Evolutionary conservation across 2,329 filamentous ascomycete species (phyloP).

Genomic region (Venturia asperata): DNA sequence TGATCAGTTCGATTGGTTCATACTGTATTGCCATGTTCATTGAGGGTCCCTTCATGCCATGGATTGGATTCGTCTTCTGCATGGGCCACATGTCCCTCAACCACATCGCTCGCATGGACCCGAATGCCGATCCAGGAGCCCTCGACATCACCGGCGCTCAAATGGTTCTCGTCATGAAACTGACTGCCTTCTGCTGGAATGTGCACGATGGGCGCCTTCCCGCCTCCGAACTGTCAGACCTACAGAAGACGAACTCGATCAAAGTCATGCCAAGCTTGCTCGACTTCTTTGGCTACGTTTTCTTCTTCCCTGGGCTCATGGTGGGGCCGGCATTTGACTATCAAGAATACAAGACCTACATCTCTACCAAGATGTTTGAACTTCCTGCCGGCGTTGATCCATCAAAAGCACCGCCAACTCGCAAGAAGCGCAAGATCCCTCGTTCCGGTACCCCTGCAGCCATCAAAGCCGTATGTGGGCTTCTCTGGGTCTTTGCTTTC

Average conservation of each 20-base stretch:
- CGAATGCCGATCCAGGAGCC: slow-evolving; percentile 50
- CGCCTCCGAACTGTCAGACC: slow-evolving; percentile 71
- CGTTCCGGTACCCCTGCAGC: slow-evolving; percentile 80
- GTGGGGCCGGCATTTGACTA: slow-evolving; percentile 92
- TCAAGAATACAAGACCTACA: slow-evolving; percentile 83
- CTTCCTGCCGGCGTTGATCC: slow-evolving; percentile 75
- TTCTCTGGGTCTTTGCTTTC: slow-evolving; percentile 74
- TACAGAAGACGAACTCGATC: slow-evolving; percentile 77
- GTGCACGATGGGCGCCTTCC: slow-evolving; percentile 84
- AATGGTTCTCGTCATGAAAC: slow-evolving; percentile 98
- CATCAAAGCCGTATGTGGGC: slow-evolving; percentile 64
- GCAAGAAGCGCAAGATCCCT: slow-evolving; percentile 87
- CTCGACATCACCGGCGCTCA: slow-evolving; percentile 91
- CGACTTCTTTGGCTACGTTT: slow-evolving; percentile 81
- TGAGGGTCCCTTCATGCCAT: slow-evolving; percentile 91
- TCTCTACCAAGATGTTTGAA: slow-evolving; percentile 92
- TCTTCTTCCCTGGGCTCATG: slow-evolving; percentile 91
- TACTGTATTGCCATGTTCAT: slow-evolving; percentile 80
- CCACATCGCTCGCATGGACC: slow-evolving; percentile 67
- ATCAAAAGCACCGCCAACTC: slow-evolving; percentile 73
- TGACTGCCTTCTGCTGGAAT: slow-evolving; percentile 96
- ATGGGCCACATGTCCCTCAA: slow-evolving; percentile 94
- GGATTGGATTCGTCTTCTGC: slow-evolving; percentile 86
- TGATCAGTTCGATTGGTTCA: slow-evolving; percentile 69
- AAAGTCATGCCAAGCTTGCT: slow-evolving; percentile 65